A percentile compares a stretch with the other conserved stretches of the same genome.
phyloP scores from a whole-genome alignment of 768 basidiomycete species.

The Agaricus subrufescens region DNA sequence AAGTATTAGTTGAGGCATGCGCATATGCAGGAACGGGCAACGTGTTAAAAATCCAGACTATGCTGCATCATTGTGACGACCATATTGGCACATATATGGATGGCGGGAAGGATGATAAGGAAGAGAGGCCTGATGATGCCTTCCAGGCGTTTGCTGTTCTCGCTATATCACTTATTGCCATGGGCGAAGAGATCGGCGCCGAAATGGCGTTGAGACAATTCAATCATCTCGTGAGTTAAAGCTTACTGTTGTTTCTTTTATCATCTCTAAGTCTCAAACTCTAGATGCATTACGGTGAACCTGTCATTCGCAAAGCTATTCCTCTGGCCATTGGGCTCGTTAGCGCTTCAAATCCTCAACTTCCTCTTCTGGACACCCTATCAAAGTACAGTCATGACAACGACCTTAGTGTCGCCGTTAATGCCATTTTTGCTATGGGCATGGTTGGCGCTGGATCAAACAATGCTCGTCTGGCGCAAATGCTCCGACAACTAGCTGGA shows the following conservation, averaged over 20 bases:
- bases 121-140: slow-evolving; percentile 68
- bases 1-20: slow-evolving; percentile 89
- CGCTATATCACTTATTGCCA: slow-evolving; percentile 90
- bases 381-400: slow-evolving; percentile 99
- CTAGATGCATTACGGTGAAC: slow-evolving; percentile 98
- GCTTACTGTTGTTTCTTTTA: neutral
- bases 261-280: slow-evolving; percentile 12
- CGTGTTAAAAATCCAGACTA: slow-evolving; percentile 86
- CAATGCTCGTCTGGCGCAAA: slow-evolving; percentile 94
- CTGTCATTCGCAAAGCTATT: slow-evolving; percentile 84
- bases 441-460: slow-evolving; percentile 98
- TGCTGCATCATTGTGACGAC: slow-evolving; percentile 93
- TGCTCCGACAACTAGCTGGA: slow-evolving; percentile 95
- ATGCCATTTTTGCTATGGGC: slow-evolving; percentile 99
- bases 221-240: slow-evolving; percentile 79
- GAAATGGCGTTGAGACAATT: slow-evolving; percentile 98
- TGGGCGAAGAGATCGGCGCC: slow-evolving; percentile 97
- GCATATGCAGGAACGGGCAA: slow-evolving; percentile 95
- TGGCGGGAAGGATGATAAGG: slow-evolving; percentile 37
- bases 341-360: slow-evolving; percentile 92
- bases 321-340: slow-evolving; percentile 94
- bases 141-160: slow-evolving; percentile 92
- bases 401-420: slow-evolving; percentile 93
- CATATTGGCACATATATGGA: slow-evolving; percentile 61
- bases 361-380: slow-evolving; percentile 91